Evolutionary conservation across 2,329 filamentous ascomycete species (phyloP).

Genomic region (Neofusicoccum parvum): DNA sequence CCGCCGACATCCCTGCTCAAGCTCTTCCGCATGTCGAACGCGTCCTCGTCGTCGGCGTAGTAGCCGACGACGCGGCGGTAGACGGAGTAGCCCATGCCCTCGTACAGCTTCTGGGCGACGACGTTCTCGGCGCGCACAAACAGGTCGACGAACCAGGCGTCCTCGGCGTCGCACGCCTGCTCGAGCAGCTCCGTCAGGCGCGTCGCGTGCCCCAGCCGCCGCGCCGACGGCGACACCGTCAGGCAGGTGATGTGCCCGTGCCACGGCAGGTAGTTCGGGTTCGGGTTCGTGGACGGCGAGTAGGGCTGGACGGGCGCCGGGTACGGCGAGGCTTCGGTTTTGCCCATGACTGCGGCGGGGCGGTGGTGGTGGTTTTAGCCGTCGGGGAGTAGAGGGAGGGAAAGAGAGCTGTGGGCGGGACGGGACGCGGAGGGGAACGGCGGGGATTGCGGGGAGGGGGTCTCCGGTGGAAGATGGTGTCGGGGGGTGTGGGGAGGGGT

Average conservation of each 20-base stretch:
- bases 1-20: slow-evolving; percentile 76
- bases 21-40: slow-evolving; percentile 95
- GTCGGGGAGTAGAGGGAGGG: too few relatives aligned
- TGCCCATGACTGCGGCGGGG: slow-evolving; percentile 77
- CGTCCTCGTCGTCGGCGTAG: slow-evolving; percentile 94
- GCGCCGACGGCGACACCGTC: slow-evolving; percentile 84
- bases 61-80: slow-evolving; percentile 88
- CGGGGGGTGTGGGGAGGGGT: neutral
- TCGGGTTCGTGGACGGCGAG: slow-evolving; percentile 54
- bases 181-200: slow-evolving; percentile 81
- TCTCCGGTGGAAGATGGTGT: too few relatives aligned
- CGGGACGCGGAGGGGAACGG: neutral
- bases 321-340: slow-evolving; percentile 80
- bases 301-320: slow-evolving; percentile 73
- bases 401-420: neutral
- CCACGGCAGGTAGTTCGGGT: slow-evolving; percentile 87
- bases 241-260: slow-evolving; percentile 97
- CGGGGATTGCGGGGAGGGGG: neutral
- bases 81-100: slow-evolving; percentile 85
- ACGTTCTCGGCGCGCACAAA: slow-evolving; percentile 90
- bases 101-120: slow-evolving; percentile 85
- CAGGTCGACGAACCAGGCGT: slow-evolving; percentile 94
- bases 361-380: neutral
- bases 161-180: slow-evolving; percentile 74
- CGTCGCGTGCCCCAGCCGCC: slow-evolving; percentile 83